Evolutionary conservation across 768 basidiomycete genomes (phyloP).

Genomic region (Punctularia strigosozonata): DNA sequence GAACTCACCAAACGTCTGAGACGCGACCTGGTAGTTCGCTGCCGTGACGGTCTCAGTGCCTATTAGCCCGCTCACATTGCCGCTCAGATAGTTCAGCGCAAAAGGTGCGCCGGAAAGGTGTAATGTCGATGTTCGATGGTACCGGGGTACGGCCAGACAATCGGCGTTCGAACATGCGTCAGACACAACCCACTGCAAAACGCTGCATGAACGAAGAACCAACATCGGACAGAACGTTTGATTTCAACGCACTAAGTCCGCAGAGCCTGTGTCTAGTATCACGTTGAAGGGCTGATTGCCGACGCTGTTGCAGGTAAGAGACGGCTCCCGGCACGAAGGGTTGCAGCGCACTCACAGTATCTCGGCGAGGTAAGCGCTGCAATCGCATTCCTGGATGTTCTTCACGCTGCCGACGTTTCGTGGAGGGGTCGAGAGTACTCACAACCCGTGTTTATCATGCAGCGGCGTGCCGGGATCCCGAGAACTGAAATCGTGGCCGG

Average conservation of each 20-base stretch:
- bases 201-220: constrained; percentile 1
- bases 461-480: too few species aligned
- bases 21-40: constrained; percentile 30
- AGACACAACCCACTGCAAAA: constrained; percentile 33
- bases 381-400: too few species aligned
- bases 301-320: too few species aligned
- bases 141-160: constrained; percentile 32
- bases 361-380: constrained; percentile 29
- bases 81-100: constrained; percentile 35
- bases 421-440: too few species aligned
- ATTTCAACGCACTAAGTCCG: constrained; percentile 38
- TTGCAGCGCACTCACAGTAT: too few species aligned
- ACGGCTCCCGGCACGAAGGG: too few species aligned
- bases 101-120: constrained; percentile 24
- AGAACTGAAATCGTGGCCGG: too few species aligned
- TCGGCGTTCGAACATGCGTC: constrained; percentile 30
- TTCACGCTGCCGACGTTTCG: too few species aligned
- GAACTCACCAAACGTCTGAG: constrained; percentile 35
- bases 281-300: constrained; percentile 31
- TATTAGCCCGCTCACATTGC: constrained; percentile 34
- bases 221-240: too few species aligned
- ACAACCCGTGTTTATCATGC: too few species aligned
- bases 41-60: constrained; percentile 34
- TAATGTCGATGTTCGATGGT: constrained; percentile 21
- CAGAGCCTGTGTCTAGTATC: constrained; percentile 45